Evolutionary conservation across 495 filamentous ascomycete species (phyloP).

Genomic region (Penicillium crystallinum): DNA sequence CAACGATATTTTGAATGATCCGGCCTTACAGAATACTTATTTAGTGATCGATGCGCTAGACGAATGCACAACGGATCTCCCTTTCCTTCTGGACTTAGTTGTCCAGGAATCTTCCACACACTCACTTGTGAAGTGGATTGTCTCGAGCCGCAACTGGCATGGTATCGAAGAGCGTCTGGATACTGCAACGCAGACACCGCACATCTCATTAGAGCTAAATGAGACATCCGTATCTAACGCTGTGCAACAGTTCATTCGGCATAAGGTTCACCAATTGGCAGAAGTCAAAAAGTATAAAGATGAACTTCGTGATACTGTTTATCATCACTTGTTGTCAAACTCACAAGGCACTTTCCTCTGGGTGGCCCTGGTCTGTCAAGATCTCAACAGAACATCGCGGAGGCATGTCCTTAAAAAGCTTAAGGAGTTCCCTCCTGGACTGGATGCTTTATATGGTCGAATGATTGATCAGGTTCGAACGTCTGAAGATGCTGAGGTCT

Average conservation of each 20-base stretch:
- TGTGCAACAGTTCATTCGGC: constrained; percentile 2
- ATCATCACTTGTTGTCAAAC: constrained; percentile 14
- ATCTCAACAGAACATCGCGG: too few relatives aligned
- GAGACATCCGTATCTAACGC: constrained; percentile 5
- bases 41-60: constrained; percentile 47
- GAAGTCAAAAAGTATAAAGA: not conserved
- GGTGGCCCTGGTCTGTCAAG: constrained; percentile 25
- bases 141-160: constrained; percentile 25
- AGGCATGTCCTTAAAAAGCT: too few relatives aligned
- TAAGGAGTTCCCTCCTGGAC: too few relatives aligned
- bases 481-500: too few relatives aligned
- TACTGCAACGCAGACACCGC: not conserved
- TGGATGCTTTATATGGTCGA: too few relatives aligned
- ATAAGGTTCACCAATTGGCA: constrained; percentile 2
- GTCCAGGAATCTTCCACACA: constrained; percentile 3
- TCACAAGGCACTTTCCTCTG: constrained; percentile 31
- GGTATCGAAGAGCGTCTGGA: constrained; percentile 14
- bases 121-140: constrained; percentile 25
- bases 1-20: not conserved
- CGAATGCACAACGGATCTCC: constrained; percentile 32
- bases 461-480: too few relatives aligned
- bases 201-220: constrained; percentile 25
- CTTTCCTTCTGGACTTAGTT: constrained; percentile 31
- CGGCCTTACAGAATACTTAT: constrained; percentile 5
- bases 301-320: constrained; percentile 5